A percentile compares a stretch with the other conserved stretches of the same genome.
Conservation (phyloP, 1,139 yeast species). For the Hemisphaericaspora lyxosophila region DNA sequence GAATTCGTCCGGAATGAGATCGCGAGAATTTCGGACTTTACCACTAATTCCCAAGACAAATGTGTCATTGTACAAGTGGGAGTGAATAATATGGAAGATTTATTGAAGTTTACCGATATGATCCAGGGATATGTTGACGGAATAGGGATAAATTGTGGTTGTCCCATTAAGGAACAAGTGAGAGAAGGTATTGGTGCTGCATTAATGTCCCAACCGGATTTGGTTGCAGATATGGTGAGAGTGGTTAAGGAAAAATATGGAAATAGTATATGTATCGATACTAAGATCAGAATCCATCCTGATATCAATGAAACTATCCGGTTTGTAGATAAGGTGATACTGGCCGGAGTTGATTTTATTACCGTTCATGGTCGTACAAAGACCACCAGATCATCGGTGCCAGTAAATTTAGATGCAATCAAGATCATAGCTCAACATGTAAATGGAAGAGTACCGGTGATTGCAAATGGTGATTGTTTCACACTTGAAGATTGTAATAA, state of each 20-base stretch:
- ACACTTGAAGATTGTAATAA: constrained; percentile 57
- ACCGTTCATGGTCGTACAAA: constrained; percentile 93
- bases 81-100: constrained; percentile 80
- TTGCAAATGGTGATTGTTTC: constrained; percentile 95
- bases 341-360: constrained; percentile 88
- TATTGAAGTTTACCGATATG: constrained; percentile 81
- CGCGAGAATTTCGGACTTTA: constrained; percentile 82
- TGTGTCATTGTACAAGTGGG: constrained; percentile 91
- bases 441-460: constrained; percentile 60
- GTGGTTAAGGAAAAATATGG: constrained; percentile 80
- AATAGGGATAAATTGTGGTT: constrained; percentile 93
- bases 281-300: constrained; percentile 84
- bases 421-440: constrained; percentile 60
- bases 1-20: constrained; percentile 85
- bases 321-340: constrained; percentile 73
- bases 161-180: constrained; percentile 93
- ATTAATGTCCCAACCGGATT: constrained; percentile 77
- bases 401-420: constrained; percentile 83
- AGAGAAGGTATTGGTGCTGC: constrained; percentile 98
- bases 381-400: constrained; percentile 78
- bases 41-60: constrained; percentile 68
- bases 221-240: constrained; percentile 78
- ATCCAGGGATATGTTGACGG: constrained; percentile 92
- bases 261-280: constrained; percentile 69
- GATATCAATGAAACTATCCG: constrained; percentile 69